These are phyloP conservation scores for Sporothrix curviconia DNA, from an alignment of 2,329 filamentous ascomycete genomes.

Conservation along the genomic window DNA sequence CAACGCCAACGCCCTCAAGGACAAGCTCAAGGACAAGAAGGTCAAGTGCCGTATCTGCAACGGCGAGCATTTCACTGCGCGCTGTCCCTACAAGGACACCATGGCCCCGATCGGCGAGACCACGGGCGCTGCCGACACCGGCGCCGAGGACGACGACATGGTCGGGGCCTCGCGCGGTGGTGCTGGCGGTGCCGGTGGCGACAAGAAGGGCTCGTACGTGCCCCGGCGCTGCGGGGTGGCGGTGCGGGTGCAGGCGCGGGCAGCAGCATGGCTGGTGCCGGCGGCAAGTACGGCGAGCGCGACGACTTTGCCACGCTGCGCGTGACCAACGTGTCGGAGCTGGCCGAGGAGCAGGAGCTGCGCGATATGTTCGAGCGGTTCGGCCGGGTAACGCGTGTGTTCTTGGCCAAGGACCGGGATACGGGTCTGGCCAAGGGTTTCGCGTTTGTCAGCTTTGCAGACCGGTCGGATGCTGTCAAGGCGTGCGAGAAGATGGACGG, in stretches of 20 bases:
- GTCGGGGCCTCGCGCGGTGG: constrained; percentile 37
- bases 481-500: constrained; percentile 98
- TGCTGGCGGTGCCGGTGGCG: constrained; percentile 52
- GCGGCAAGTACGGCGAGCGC: constrained; percentile 82
- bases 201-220: constrained; percentile 79
- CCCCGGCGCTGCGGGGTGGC: constrained; percentile 82
- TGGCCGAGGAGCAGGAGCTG: constrained; percentile 92
- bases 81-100: constrained; percentile 99
- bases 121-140: constrained; percentile 48
- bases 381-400: constrained; percentile 92
- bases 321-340: constrained; percentile 96
- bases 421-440: constrained; percentile 96
- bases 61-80: constrained; percentile 97
- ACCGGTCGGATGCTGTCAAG: constrained; percentile 80
- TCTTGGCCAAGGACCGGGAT: constrained; percentile 95
- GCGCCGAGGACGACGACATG: constrained; percentile 45
- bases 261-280: constrained; percentile 54
- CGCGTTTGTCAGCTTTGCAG: constrained; percentile 95
- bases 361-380: constrained; percentile 98
- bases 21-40: constrained; percentile 95
- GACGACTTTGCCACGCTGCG: constrained; percentile 94
- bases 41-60: constrained; percentile 99
- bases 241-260: constrained; percentile 56
- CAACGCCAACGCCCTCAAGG: constrained; percentile 68
- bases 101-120: constrained; percentile 79